phyloP scores from a whole-genome alignment of 306 rosid species.

The Begonia loranthoides region DNA sequence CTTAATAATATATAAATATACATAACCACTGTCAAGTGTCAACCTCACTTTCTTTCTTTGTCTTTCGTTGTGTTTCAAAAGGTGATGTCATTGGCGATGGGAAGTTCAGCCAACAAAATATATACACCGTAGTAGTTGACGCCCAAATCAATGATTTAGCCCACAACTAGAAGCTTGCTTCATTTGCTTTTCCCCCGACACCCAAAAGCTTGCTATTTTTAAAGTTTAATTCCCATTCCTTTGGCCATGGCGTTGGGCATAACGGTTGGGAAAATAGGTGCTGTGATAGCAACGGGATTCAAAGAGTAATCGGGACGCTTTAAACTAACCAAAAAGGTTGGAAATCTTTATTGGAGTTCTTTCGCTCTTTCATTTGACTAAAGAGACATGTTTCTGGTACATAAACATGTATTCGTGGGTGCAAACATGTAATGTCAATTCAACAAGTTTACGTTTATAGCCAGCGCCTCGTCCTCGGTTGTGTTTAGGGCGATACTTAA shows the following conservation, averaged over 20 bases:
- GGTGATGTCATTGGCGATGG: conserved; percentile 17
- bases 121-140: conserved; percentile 12
- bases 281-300: neutral
- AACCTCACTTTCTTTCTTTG: conserved; percentile 9
- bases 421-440: neutral
- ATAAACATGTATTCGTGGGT: neutral
- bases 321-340: no score
- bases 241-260: conserved; percentile 17
- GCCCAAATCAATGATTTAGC: conserved; percentile 9
- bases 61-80: neutral
- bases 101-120: conserved; percentile 17
- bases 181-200: conserved; percentile 2
- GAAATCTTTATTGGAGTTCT: no score
- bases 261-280: conserved; percentile 34
- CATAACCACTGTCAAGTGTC: neutral
- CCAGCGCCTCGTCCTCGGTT: neutral
- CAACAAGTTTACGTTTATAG: neutral
- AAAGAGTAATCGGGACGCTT: conserved; percentile 12
- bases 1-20: no score
- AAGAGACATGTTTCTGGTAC: neutral
- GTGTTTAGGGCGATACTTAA: conserved; percentile 8
- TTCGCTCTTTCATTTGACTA: no score
- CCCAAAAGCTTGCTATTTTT: neutral
- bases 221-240: neutral
- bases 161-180: neutral